These are phyloP conservation scores for Nematodospora valgi DNA, from an alignment of 805 yeast species.

Conservation along the genomic window DNA sequence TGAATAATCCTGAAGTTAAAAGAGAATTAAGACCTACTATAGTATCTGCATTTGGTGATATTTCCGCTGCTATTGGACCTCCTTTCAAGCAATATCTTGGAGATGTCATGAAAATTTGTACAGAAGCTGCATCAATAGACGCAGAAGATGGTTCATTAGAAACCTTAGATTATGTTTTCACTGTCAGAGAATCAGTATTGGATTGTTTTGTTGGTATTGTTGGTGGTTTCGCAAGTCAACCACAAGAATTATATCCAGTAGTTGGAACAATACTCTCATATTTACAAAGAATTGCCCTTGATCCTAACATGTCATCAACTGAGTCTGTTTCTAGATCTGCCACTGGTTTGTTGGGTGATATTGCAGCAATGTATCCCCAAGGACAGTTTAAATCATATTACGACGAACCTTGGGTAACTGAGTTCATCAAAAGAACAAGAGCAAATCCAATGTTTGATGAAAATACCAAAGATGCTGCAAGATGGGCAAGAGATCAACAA, in stretches of 20 bases:
- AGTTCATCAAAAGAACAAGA: conserved; percentile 71
- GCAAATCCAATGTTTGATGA: conserved; percentile 56
- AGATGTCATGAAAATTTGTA: conserved; percentile 77
- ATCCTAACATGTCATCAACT: conserved; percentile 54
- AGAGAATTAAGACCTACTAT: conserved; percentile 85
- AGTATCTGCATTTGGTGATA: conserved; percentile 91
- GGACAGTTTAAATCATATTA: conserved; percentile 70
- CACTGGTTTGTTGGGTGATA: conserved; percentile 89
- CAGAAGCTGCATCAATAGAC: conserved; percentile 56
- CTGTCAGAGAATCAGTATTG: conserved; percentile 80
- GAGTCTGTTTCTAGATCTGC: conserved; percentile 79
- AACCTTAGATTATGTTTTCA: conserved; percentile 67
- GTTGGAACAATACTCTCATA: conserved; percentile 70
- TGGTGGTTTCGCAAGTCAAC: conserved; percentile 75
- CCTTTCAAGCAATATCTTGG: conserved; percentile 73
- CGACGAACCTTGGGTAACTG: conserved; percentile 74
- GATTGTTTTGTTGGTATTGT: conserved; percentile 96
- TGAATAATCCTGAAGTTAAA: conserved; percentile 64
- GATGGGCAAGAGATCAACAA: conserved; percentile 94
- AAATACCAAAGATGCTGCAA: conserved; percentile 83
- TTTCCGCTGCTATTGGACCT: conserved; percentile 83
- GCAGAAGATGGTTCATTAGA: conserved; percentile 71
- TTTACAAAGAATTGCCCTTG: conserved; percentile 55
- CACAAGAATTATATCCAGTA: conserved; percentile 62
- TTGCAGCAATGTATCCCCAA: conserved; percentile 79